These are phyloP conservation scores for Priceomyces carsonii DNA, from an alignment of 805 yeast genomes.

Conservation along the genomic window DNA sequence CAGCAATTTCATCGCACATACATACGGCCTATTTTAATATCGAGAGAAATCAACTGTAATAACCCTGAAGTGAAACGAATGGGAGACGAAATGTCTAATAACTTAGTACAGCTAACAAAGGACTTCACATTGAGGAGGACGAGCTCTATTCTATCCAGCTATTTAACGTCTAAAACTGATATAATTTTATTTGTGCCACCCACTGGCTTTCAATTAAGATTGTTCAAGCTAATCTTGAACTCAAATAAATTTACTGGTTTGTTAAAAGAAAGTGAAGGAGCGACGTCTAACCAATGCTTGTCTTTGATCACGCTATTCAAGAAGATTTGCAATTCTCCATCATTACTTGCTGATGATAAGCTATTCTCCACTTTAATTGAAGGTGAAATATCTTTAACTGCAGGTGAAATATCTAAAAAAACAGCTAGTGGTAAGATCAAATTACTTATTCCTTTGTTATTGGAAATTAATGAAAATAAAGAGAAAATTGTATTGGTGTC, in stretches of 20 bases:
- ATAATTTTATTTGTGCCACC: constrained; percentile 78
- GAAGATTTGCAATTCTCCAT: constrained; percentile 83
- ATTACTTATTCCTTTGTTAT: constrained; percentile 57
- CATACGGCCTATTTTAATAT: constrained; percentile 67
- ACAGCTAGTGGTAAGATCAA: constrained; percentile 62
- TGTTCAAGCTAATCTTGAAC: constrained; percentile 53
- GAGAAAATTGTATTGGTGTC: constrained; percentile 89
- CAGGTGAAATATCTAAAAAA: constrained; percentile 16
- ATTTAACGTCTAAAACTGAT: constrained; percentile 75
- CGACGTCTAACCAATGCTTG: constrained; percentile 47
- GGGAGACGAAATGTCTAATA: constrained; percentile 66
- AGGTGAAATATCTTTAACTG: constrained; percentile 21
- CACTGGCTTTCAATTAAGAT: constrained; percentile 53
- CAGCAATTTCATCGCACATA: constrained; percentile 58
- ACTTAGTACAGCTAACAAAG: constrained; percentile 63
- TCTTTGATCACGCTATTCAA: constrained; percentile 72
- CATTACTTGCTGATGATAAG: constrained; percentile 54
- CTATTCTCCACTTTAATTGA: constrained; percentile 25
- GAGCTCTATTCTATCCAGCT: constrained; percentile 52
- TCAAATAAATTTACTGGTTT: constrained; percentile 35
- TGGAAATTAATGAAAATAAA: constrained; percentile 39
- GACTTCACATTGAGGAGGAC: constrained; percentile 75
- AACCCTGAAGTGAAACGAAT: constrained; percentile 46
- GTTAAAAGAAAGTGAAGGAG: constrained; percentile 22
- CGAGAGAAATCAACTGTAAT: constrained; percentile 63